Base-by-base conservation (phyloP, 805 yeast species). In the Komagataella ulmi region DNA sequence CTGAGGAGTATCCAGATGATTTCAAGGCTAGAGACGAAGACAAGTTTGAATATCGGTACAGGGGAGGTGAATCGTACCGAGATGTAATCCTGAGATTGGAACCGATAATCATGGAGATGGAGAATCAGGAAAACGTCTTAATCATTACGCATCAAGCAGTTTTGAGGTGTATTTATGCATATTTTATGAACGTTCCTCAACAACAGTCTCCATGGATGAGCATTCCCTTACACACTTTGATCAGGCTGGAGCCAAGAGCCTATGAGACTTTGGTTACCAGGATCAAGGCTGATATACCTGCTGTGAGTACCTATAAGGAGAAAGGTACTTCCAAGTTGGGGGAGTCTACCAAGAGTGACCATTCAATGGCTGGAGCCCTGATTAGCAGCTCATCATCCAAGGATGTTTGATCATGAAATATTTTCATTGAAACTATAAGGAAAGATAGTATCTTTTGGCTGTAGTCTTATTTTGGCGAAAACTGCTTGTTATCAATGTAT, bases 121-220 rank as follows among this genome's bases (percentile, higher is more conserved):
- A 93, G 69, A 82, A 97, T 54, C 98, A 91, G 68, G 98, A 93
- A 60, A 90, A 93, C 65, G 89, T 93, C 50, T 74, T 93, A 63
- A 91, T 93, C 54, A 93, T 93, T 46, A 93, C 99, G 3, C 99
- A 93, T 66, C 99, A 93, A 68, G 98, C 98, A 0, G 98, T 93
- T 8, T 73, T 93, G 57, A 78, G 99, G 61, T 93, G 99, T 64
- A 83, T 93, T 50, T 93, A 93, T 67, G 98, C 99, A 6, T 93
- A 93, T 67, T 93, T 90, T 64, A 93, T 93, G 98, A 91, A 93
- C 64, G 95, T 93, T 17, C 97, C 97, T 3, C 98, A 91, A 65
- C 97, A 91, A 60, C 91, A 88, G 65, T 80, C 90, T 53, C 99
- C 99, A 4, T 93, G 99, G 99, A 89, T 93, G 96, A 88, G 95